These are phyloP conservation scores for Rhodotorula graminis DNA, from an alignment of 768 basidiomycete species.

Conservation along the genomic window DNA sequence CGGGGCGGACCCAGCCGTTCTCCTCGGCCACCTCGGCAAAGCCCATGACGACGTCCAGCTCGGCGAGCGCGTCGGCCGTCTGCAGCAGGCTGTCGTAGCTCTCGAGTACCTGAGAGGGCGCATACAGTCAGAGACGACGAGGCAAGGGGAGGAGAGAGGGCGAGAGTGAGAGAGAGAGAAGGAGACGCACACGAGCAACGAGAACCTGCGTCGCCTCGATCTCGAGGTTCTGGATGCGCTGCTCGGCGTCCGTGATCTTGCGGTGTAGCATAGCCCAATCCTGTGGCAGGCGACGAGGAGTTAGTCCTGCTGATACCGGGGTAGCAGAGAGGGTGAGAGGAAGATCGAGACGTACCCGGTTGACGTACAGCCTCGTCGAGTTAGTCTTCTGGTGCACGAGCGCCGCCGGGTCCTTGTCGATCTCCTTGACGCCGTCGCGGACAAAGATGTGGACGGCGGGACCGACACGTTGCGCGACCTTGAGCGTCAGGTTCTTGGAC, in stretches of 20 bases:
- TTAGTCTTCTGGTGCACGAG: constrained; percentile 8
- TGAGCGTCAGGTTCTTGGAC: constrained; percentile 8
- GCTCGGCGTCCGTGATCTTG: not conserved
- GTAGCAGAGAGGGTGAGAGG: not conserved
- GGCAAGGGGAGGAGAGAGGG: too few relatives aligned
- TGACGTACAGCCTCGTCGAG: constrained; percentile 26
- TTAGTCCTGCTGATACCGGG: not conserved
- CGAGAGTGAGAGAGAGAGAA: not conserved
- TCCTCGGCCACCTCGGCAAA: constrained; percentile 78
- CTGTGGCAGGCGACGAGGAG: not conserved
- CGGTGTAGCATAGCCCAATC: constrained; percentile 12
- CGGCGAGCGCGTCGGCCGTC: constrained; percentile 56
- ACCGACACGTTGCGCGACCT: constrained; percentile 2
- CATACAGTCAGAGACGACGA: not conserved
- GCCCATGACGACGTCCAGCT: constrained; percentile 74
- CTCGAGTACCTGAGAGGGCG: constrained; percentile 3
- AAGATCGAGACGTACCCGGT: not conserved
- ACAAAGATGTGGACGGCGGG: not conserved
- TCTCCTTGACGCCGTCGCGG: constrained; percentile 8
- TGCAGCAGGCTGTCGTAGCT: constrained; percentile 5
- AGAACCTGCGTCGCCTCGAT: constrained; percentile 23
- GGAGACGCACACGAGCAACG: constrained; percentile 8
- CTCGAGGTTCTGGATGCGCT: constrained; percentile 12
- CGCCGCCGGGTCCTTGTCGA: constrained; percentile 15
- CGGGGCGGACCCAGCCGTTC: constrained; percentile 68